phyloP scores from a whole-genome alignment of 2,329 filamentous ascomycete genomes.

The Epicoccum sorghinum region DNA sequence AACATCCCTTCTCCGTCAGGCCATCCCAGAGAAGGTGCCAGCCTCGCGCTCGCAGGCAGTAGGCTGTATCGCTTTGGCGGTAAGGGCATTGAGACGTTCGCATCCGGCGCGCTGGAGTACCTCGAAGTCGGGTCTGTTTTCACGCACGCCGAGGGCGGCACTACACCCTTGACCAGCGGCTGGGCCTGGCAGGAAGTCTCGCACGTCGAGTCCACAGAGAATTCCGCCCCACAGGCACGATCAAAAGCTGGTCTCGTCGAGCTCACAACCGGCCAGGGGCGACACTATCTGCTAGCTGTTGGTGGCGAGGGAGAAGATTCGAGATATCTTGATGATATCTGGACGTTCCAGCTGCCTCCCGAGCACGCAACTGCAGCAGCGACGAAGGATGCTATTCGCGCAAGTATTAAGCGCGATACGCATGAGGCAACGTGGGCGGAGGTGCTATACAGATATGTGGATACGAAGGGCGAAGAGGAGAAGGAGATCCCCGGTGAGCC shows the following conservation, averaged over 20 bases:
- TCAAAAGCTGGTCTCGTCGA: constrained; percentile 53
- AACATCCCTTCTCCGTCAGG: constrained; percentile 55
- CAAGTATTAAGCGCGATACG: constrained; percentile 54
- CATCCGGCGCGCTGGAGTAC: constrained; percentile 29
- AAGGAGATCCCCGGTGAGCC: constrained; percentile 47
- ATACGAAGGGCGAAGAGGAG: constrained; percentile 52
- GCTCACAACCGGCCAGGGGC: constrained; percentile 59
- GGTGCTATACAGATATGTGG: constrained; percentile 54
- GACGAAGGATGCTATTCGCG: constrained; percentile 58
- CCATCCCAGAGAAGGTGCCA: constrained; percentile 44
- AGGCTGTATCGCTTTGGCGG: constrained; percentile 57
- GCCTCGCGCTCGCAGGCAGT: constrained; percentile 53
- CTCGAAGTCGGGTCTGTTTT: constrained; percentile 45
- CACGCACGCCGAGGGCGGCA: constrained; percentile 44
- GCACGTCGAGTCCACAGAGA: constrained; percentile 18
- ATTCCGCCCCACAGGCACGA: constrained; percentile 49
- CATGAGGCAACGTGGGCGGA: constrained; percentile 59
- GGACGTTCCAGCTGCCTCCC: constrained; percentile 60
- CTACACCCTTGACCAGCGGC: constrained; percentile 40
- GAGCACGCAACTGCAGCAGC: constrained; percentile 55
- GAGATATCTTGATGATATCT: constrained; percentile 53
- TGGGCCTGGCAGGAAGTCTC: constrained; percentile 43
- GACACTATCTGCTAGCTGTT: constrained; percentile 59
- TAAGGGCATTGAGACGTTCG: constrained; percentile 32
- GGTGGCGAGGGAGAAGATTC: constrained; percentile 50